Conservation (phyloP, 257 asterid species). For the Marsdenia floribunda region DNA sequence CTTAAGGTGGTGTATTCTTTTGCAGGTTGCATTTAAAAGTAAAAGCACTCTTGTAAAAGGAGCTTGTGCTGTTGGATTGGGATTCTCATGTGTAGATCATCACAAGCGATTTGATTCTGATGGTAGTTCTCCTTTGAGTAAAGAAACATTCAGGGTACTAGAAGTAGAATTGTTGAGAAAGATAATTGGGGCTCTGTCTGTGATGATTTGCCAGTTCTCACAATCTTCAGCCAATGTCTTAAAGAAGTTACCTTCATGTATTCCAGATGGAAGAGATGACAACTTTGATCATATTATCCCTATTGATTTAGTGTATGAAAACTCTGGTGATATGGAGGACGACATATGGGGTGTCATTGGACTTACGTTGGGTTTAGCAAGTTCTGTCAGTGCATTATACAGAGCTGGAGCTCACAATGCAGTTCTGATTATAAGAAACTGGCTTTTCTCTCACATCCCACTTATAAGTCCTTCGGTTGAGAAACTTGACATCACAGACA, state of each 20-base stretch:
- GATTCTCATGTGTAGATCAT: constrained; percentile 79
- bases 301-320: constrained; percentile 31
- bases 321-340: constrained; percentile 49
- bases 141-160: constrained; percentile 39
- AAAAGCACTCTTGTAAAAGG: constrained; percentile 90
- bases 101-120: constrained; percentile 58
- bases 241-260: constrained; percentile 40
- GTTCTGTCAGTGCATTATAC: constrained; percentile 73
- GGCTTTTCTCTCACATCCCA: constrained; percentile 64
- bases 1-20: constrained; percentile 11
- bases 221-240: constrained; percentile 53
- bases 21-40: constrained; percentile 71
- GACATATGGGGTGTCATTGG: constrained; percentile 89
- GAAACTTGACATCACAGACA: constrained; percentile 22
- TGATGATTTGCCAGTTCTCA: constrained; percentile 54
- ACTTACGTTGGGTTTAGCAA: constrained; percentile 74
- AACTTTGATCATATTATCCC: constrained; percentile 22
- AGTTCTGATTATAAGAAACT: constrained; percentile 52
- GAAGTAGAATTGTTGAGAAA: constrained; percentile 62
- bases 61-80: constrained; percentile 96
- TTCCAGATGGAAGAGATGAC: constrained; percentile 43
- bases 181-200: constrained; percentile 52
- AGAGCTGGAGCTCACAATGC: constrained; percentile 68
- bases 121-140: constrained; percentile 30
- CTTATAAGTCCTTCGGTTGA: constrained; percentile 27